These are phyloP conservation scores for Starmerella apis DNA, from an alignment of 805 yeast genomes.

Conservation along the genomic window DNA sequence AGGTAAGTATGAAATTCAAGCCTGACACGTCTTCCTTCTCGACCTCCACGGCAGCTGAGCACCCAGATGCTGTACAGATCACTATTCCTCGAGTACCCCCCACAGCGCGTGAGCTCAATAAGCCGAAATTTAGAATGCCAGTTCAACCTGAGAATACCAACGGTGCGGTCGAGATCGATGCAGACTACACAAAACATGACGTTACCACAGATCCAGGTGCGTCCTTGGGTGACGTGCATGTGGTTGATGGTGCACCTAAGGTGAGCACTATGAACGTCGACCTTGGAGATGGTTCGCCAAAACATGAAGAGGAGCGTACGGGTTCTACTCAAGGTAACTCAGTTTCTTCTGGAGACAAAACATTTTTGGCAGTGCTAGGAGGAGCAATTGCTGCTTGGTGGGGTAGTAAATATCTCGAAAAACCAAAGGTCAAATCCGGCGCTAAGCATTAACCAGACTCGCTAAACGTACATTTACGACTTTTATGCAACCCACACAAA, in stretches of 20 bases:
- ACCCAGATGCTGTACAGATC: not conserved
- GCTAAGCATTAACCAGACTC: not conserved
- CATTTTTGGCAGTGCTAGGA: slow-evolving; percentile 28
- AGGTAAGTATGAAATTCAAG: not conserved
- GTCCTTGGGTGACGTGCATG: slow-evolving; percentile 26
- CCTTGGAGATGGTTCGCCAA: slow-evolving; percentile 20
- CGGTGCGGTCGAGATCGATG: slow-evolving; percentile 13
- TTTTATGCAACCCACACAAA: no score
- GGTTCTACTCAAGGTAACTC: slow-evolving; percentile 13
- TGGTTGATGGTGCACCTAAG: slow-evolving; percentile 19
- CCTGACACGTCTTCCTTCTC: slow-evolving; percentile 9
- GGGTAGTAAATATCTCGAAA: slow-evolving; percentile 26
- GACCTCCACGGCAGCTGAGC: slow-evolving; percentile 10
- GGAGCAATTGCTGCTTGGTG: slow-evolving; percentile 34
- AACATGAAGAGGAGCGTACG: slow-evolving; percentile 14
- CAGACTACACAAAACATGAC: slow-evolving; percentile 4
- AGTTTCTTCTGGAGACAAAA: slow-evolving; percentile 29
- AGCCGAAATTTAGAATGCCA: slow-evolving; percentile 27
- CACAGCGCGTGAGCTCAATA: slow-evolving; percentile 29
- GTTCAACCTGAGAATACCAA: slow-evolving; percentile 26
- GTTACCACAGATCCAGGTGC: slow-evolving; percentile 19
- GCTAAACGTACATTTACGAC: not conserved
- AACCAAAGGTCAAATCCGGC: slow-evolving; percentile 16
- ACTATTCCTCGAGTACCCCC: slow-evolving; percentile 7
- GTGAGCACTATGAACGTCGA: slow-evolving; percentile 28